These are phyloP conservation scores for Suillus brevipes DNA, from an alignment of 768 basidiomycete species.

Conservation along the genomic window DNA sequence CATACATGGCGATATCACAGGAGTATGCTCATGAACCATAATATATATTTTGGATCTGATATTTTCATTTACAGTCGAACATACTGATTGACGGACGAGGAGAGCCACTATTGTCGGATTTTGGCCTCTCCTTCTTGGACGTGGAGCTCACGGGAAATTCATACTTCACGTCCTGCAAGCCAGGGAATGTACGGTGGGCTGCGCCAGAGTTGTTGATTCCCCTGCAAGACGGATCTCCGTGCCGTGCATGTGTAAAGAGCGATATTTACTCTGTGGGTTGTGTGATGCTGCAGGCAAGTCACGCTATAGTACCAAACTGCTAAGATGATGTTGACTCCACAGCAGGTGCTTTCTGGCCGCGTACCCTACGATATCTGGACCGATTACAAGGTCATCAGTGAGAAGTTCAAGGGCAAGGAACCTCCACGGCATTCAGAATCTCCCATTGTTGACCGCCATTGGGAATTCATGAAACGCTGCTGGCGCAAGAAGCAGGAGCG, in stretches of 20 bases:
- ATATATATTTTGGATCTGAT: background rate
- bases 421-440: background rate
- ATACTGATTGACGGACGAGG: slow-evolving; percentile 9
- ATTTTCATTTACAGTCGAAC: slow-evolving; percentile 10
- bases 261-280: slow-evolving; percentile 25
- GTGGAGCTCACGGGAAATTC: slow-evolving; percentile 33
- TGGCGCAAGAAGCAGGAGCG: slow-evolving; percentile 4
- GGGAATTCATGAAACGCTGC: slow-evolving; percentile 12
- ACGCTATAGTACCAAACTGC: background rate
- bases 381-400: slow-evolving; percentile 2
- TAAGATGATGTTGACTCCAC: background rate
- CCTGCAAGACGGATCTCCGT: background rate
- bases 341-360: slow-evolving; percentile 8
- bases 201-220: slow-evolving; percentile 20
- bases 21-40: background rate
- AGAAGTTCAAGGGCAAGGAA: background rate
- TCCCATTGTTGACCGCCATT: slow-evolving; percentile 7
- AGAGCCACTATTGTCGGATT: slow-evolving; percentile 31
- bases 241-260: slow-evolving; percentile 4
- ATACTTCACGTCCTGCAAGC: slow-evolving; percentile 16
- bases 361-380: slow-evolving; percentile 7
- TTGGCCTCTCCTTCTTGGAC: slow-evolving; percentile 44
- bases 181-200: slow-evolving; percentile 15
- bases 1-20: slow-evolving; percentile 14
- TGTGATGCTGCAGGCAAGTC: slow-evolving; percentile 22